phyloP scores from a whole-genome alignment of 306 rosid genomes.

The Castanopsis chinensis region DNA sequence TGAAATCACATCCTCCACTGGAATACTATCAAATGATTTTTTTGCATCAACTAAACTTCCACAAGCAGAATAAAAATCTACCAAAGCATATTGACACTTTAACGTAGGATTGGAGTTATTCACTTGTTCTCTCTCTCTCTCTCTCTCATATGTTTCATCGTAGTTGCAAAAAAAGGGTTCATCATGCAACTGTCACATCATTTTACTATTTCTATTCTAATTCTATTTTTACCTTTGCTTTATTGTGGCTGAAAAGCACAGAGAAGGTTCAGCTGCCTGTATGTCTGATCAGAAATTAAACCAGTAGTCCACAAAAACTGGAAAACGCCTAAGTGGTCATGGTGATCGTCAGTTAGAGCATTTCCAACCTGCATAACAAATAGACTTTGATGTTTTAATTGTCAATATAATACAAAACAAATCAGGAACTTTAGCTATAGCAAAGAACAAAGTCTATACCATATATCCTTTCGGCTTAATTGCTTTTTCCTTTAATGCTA shows the following conservation, averaged over 20 bases:
- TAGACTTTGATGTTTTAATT: neutral
- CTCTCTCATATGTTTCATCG: too few species aligned
- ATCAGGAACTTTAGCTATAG: neutral
- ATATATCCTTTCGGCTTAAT: slow-evolving; percentile 82
- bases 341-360: slow-evolving; percentile 77
- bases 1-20: too few species aligned
- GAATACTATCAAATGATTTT: too few species aligned
- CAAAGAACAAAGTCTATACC: slow-evolving; percentile 40
- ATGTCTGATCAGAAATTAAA: slow-evolving; percentile 86
- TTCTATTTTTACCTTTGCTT: too few species aligned
- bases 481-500: slow-evolving; percentile 30
- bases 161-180: too few species aligned
- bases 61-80: too few species aligned
- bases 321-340: slow-evolving; percentile 68
- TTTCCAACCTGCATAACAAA: slow-evolving; percentile 78
- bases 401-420: slow-evolving; percentile 2
- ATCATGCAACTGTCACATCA: too few species aligned
- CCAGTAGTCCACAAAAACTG: slow-evolving; percentile 91
- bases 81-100: too few species aligned
- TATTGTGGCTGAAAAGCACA: slow-evolving; percentile 57
- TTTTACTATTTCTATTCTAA: too few species aligned
- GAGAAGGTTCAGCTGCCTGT: slow-evolving; percentile 50
- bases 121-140: too few species aligned
- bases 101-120: too few species aligned
- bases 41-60: too few species aligned